phyloP scores from a whole-genome alignment of 169 alveolate genomes.

The Cryptosporidium viatorum region DNA sequence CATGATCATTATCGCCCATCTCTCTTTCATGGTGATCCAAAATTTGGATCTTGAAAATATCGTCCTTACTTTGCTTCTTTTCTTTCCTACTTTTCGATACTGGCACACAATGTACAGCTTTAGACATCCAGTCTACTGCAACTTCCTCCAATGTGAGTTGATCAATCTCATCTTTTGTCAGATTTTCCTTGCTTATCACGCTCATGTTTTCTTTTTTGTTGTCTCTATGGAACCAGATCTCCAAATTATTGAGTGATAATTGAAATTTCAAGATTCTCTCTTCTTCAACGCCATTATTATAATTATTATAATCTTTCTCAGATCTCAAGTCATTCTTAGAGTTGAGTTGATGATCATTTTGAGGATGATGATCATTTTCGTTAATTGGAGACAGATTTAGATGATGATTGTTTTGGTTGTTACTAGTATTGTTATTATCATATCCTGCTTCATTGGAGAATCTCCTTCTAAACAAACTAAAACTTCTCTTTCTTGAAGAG shows the following conservation, averaged over 20 bases:
- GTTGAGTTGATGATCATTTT: no score
- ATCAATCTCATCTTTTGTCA: conserved; percentile 14
- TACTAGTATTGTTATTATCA: no score
- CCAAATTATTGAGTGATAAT: conserved; percentile 27
- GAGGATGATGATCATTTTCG: not conserved
- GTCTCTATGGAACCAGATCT: conserved; percentile 71
- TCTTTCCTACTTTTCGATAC: not conserved
- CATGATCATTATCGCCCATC: not conserved
- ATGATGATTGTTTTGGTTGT: not conserved
- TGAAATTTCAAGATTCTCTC: conserved; percentile 16
- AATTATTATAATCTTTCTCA: not conserved
- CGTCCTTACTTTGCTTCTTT: not conserved
- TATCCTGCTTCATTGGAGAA: conserved; percentile 6
- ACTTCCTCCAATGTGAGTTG: conserved; percentile 64
- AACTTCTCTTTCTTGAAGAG: conserved; percentile 30
- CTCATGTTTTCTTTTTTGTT: not conserved
- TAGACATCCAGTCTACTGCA: conserved; percentile 65
- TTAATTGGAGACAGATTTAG: not conserved
- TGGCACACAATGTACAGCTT: conserved; percentile 59
- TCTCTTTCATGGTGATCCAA: not conserved
- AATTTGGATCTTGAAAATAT: not conserved
- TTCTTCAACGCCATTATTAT: not conserved
- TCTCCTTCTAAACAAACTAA: conserved; percentile 36
- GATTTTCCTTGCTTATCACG: not conserved
- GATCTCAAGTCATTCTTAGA: not conserved